Conservation (phyloP, 2,329 filamentous ascomycete species). For the Cordyceps fumosorosea region DNA sequence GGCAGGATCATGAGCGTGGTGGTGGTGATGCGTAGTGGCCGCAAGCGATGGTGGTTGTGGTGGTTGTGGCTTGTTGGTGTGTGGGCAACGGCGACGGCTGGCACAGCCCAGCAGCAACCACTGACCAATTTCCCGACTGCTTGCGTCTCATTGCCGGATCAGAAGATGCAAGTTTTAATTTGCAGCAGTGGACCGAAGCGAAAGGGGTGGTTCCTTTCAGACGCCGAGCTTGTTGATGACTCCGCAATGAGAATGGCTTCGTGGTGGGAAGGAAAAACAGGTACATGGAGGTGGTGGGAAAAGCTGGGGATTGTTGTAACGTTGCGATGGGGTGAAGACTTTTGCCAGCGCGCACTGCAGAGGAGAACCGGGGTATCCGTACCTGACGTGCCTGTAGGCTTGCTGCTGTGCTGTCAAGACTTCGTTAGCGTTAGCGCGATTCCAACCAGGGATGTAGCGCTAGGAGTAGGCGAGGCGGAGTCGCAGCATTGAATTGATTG, state of each 20-base stretch:
- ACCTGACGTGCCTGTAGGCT: too few relatives aligned
- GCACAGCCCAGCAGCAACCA: not conserved
- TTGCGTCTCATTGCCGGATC: not conserved
- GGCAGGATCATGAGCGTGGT: slow-evolving; percentile 1
- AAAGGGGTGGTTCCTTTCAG: too few relatives aligned
- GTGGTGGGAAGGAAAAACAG: not conserved
- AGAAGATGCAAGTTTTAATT: not conserved
- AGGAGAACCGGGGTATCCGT: not conserved
- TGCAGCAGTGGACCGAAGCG: not conserved
- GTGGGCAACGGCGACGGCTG: not conserved
- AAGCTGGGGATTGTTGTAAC: slow-evolving; percentile 19
- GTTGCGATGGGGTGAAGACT: slow-evolving; percentile 16
- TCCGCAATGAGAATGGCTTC: not conserved
- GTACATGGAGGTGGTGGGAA: not conserved
- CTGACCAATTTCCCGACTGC: slow-evolving; percentile 3
- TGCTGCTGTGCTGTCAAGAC: not conserved
- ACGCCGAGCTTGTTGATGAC: not conserved
- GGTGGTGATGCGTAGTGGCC: not conserved
- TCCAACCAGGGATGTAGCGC: not conserved
- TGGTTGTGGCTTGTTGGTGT: not conserved
- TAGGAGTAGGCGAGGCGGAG: not conserved
- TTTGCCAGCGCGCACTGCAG: not conserved
- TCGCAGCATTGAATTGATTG: too few relatives aligned
- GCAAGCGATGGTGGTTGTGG: not conserved
- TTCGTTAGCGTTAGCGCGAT: not conserved